Evolutionary conservation across 2,329 filamentous ascomycete genomes (phyloP), one percentile per base, ranked within the genome.

Genomic region (Escovopsis weberi): DNA sequence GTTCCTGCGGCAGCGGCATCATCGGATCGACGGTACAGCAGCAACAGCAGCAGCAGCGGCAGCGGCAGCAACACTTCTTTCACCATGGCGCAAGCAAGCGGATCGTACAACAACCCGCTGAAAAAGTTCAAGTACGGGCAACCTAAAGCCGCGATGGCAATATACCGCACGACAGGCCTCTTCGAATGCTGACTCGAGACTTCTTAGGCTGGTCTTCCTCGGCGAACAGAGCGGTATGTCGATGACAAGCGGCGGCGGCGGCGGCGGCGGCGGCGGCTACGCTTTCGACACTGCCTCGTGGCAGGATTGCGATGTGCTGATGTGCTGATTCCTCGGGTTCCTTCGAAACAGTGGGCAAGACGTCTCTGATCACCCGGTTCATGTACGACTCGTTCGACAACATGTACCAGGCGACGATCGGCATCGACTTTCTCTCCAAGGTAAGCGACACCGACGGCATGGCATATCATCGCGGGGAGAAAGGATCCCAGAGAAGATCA

Each of bases 301-400:
- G 23, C 23, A 23, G 23, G 23, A 23, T 23, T 23, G 23, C 23
- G 23, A 23, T 6, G 23, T 23, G 4, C 23, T 23, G 23, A 32
- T 32, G 28, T 9, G 28, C 28, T 32, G 28, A 32, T 11, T 32
- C 26, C 8, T 32, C 28, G 4, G 11, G 28, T 5, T 11, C 8
- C 11, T 32, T 39, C 40, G 42, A 42, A 46, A 50, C 62, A 96
- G 91, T 98, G 56, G 91, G 91, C 61, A 98, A 98, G 71, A 98
- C 91, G 30, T 98, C 91, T 48, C 70, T 98, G 55, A 98, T 98
- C 63, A 98, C 91, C 52, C 82, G 91, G 51, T 98, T 98, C 73
- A 98, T 98, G 91, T 98, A 98, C 74, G 91, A 98, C 67, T 96
- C 91, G 39, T 98, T 98, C 72, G 91, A 98, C 72, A 95, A 94